These are phyloP conservation scores for Inga laurina DNA, from an alignment of 306 rosid species.

Conservation along the genomic window DNA sequence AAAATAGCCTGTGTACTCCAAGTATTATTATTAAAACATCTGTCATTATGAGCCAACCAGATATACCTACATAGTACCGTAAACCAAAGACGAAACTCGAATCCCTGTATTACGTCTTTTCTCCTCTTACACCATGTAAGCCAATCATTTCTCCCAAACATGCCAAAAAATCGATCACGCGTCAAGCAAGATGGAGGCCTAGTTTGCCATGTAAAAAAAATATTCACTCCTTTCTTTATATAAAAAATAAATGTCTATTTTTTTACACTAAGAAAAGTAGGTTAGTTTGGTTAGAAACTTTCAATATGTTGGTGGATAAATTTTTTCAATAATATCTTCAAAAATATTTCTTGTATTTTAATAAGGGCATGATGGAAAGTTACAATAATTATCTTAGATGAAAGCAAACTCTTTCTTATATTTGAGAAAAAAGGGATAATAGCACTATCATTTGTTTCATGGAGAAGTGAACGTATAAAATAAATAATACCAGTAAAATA, in stretches of 20 bases:
- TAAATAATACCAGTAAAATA: background rate
- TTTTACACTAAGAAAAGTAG: background rate
- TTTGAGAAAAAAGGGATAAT: no score
- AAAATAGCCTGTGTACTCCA: no score
- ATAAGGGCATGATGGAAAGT: background rate
- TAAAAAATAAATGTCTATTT: background rate
- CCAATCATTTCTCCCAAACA: no score
- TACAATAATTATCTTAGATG: background rate
- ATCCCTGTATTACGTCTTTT: no score
- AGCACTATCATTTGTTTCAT: background rate
- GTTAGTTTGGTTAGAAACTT: background rate
- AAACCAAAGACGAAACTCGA: no score
- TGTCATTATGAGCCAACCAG: no score
- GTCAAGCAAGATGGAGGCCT: background rate
- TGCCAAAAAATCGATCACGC: no score
- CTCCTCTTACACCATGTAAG: no score
- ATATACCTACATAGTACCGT: no score
- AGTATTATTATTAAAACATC: no score
- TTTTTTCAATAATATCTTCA: background rate
- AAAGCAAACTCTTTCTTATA: background rate
- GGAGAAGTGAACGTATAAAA: no score
- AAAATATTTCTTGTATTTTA: background rate
- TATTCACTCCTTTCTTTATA: no score
- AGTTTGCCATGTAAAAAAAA: background rate
- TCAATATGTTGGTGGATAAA: background rate